Conservation (phyloP, 2,329 filamentous ascomycete genomes). For the Atkinsonella texensis region DNA sequence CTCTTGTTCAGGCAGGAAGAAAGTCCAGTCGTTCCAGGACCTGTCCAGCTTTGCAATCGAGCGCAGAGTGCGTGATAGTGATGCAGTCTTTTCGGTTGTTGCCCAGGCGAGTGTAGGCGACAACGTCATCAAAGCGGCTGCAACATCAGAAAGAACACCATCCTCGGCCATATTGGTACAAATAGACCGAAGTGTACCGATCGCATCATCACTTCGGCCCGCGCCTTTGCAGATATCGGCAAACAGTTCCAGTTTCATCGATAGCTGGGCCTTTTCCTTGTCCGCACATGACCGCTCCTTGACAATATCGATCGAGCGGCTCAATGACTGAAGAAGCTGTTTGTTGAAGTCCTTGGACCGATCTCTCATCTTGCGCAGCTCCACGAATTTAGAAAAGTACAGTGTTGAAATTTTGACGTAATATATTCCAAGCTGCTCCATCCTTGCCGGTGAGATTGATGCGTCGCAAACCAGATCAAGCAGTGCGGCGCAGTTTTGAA, state of each 20-base stretch:
- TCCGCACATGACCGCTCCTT: conserved; percentile 41
- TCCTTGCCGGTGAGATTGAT: conserved; percentile 15
- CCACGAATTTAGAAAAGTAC: conserved; percentile 52
- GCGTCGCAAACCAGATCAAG: conserved; percentile 39
- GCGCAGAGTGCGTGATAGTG: conserved; percentile 46
- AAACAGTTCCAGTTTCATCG: conserved; percentile 54
- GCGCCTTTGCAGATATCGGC: conserved; percentile 45
- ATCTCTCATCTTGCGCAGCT: conserved; percentile 32
- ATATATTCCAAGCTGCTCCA: conserved; percentile 30
- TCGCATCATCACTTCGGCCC: conserved; percentile 43
- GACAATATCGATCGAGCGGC: conserved; percentile 51
- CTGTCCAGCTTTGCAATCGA: conserved; percentile 47
- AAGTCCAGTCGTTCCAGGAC: conserved; percentile 44
- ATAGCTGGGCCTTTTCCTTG: conserved; percentile 46
- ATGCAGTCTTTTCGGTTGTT: conserved; percentile 33
- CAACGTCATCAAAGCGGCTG: conserved; percentile 32
- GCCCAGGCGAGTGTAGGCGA: conserved; percentile 43
- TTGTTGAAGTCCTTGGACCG: conserved; percentile 25
- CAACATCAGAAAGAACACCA: conserved; percentile 43
- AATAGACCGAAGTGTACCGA: conserved; percentile 46
- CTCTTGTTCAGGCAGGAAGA: conserved; percentile 37
- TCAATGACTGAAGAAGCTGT: conserved; percentile 42
- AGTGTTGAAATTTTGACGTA: conserved; percentile 58
- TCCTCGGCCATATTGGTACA: conserved; percentile 48
- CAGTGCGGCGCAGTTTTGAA: conserved; percentile 43